Evolutionary conservation across 2,329 filamentous ascomycete species (phyloP), one percentile per base, ranked within the genome.

Genomic region (Huntiella bhutanensis): DNA sequence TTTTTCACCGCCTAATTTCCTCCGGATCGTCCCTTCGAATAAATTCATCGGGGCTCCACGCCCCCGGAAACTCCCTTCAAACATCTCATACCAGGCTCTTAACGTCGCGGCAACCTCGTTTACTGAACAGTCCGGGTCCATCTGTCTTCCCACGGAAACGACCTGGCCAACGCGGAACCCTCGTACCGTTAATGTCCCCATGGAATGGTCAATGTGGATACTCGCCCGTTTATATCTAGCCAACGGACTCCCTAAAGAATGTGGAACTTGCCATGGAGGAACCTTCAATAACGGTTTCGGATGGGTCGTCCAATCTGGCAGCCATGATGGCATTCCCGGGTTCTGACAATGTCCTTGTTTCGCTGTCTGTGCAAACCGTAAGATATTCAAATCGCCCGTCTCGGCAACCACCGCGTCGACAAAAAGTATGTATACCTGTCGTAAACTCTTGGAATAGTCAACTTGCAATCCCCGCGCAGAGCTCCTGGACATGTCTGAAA

Each of bases 401-500:
- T 45, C 43, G 8, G 19, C 16, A 28, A 37, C 17, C 3, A 45
- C 17, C 2, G 43, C 17, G 8, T 28, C 10, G 17, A 45, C 35
- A 5, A 45, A 28, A 6, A 19, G 35, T 5, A 28, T 16, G 15
- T 45, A 45, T 10, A 45, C 35, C 13, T 38, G 35, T n/a, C 19
- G 11, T 7, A 45, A 12, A 17, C 33, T 34, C 8, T 33, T 38
- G 13, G 17, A 32, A 40, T 45, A 45, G 17, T 45, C 43, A 11
- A 45, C 35, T n/a, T 45, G 43, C 4, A 39, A 15, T 3, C 35
- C 43, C n/a, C n/a, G 15, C 3, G 35, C 17, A 7, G 17, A 36
- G 16, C 17, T 33, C 12, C 39, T 5, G 4, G 17, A n/a, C 11
- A 45, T 22, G 13, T 45, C 35, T 16, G 43, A 45, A 22, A 55